These are phyloP conservation scores for Colletotrichum sp. DNA, from an alignment of 2,329 filamentous ascomycete species.

Conservation along the genomic window DNA sequence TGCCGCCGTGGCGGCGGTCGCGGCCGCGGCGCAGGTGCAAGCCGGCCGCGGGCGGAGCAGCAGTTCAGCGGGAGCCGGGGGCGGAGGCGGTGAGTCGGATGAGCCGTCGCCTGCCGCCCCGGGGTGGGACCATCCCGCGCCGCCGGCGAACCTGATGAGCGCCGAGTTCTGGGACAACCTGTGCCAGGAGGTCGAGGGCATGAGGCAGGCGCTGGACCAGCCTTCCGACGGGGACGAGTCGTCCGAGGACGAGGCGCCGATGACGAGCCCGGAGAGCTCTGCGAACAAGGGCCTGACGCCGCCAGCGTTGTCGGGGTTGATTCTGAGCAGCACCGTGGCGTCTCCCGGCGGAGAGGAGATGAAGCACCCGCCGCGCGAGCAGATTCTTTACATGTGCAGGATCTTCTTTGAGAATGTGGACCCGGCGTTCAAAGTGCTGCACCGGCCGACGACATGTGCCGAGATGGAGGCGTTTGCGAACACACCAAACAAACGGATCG, in stretches of 20 bases:
- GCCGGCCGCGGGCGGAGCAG: slow-evolving; percentile 14
- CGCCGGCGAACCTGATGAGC: slow-evolving; percentile 43
- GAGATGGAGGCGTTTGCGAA: slow-evolving; percentile 31
- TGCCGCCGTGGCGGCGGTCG: background rate
- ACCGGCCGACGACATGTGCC: slow-evolving; percentile 42
- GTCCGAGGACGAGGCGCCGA: slow-evolving; percentile 32
- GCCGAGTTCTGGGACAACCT: slow-evolving; percentile 50
- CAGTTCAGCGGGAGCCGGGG: slow-evolving; percentile 21
- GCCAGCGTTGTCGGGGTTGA: slow-evolving; percentile 30
- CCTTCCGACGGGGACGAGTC: slow-evolving; percentile 44
- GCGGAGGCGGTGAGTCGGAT: background rate
- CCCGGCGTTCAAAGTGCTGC: slow-evolving; percentile 48
- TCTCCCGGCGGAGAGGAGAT: background rate
- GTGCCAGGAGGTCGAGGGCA: slow-evolving; percentile 48
- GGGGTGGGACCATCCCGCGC: slow-evolving; percentile 19
- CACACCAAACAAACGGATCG: slow-evolving; percentile 24
- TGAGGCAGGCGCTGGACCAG: slow-evolving; percentile 48
- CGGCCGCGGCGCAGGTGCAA: background rate
- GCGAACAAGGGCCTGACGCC: slow-evolving; percentile 22
- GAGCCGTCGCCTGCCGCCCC: background rate
- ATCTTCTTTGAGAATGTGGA: slow-evolving; percentile 47
- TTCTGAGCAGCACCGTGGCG: slow-evolving; percentile 9
- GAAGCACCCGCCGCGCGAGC: slow-evolving; percentile 40
- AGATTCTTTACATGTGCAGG: slow-evolving; percentile 39
- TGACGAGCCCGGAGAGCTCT: slow-evolving; percentile 33